Conservation (phyloP, 345 rosid species). For the Anastatica hierochuntica region DNA sequence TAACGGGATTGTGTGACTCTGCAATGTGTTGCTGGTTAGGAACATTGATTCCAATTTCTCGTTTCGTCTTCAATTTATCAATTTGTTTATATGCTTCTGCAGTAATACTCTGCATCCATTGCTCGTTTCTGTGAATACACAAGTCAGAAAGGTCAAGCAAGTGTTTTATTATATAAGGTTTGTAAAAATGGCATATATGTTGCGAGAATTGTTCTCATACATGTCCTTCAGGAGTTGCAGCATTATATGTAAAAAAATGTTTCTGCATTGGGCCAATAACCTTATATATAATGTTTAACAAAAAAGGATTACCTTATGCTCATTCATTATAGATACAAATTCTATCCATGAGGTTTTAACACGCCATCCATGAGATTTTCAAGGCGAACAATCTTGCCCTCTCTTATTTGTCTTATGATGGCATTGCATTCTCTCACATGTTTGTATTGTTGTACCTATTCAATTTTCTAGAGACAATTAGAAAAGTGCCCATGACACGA, state of each 20-base stretch:
- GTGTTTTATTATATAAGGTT: not conserved
- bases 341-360: constrained; percentile 82
- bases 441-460: constrained; percentile 94
- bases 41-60: constrained; percentile 33
- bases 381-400: constrained; percentile 84
- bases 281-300: not conserved
- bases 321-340: constrained; percentile 60
- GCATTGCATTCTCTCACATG: constrained; percentile 98
- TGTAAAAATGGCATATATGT: too few species aligned
- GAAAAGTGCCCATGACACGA: not conserved
- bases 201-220: too few species aligned
- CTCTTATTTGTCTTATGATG: constrained; percentile 76
- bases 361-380: constrained; percentile 98
- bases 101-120: constrained; percentile 53
- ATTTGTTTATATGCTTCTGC: constrained; percentile 44
- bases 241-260: constrained; percentile 7
- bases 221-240: constrained; percentile 83
- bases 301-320: constrained; percentile 48
- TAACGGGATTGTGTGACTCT: constrained; percentile 41
- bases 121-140: constrained; percentile 49
- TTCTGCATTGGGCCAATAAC: constrained; percentile 6
- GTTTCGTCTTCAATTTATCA: constrained; percentile 43
- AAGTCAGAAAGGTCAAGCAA: constrained; percentile 2
- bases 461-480: constrained; percentile 4
- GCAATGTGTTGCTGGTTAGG: constrained; percentile 30